Percentiles rank a stretch among this genome's conserved stretches.
phyloP scores from a whole-genome alignment of 768 basidiomycete species.

The Suillus ampliporus region DNA sequence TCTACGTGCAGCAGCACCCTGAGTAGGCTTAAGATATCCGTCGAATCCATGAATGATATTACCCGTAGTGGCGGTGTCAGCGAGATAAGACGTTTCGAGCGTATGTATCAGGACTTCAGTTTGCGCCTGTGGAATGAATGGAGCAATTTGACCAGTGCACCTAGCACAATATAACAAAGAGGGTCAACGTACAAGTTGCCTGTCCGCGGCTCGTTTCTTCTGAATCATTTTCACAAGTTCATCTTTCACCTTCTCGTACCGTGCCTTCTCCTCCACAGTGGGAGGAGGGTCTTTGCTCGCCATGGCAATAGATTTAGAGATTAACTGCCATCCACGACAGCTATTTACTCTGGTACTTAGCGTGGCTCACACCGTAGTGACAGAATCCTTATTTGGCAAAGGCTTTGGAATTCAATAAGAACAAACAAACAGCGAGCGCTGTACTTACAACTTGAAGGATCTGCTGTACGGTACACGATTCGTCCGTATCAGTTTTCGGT shows the following conservation, averaged over 20 bases:
- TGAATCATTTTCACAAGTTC: conserved; percentile 76
- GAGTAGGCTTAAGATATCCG: conserved; percentile 79
- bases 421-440: no score
- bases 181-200: conserved; percentile 64
- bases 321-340: conserved; percentile 1
- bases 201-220: conserved; percentile 78
- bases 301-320: conserved; percentile 30
- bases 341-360: background rate
- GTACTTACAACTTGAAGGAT: no score
- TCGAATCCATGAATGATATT: conserved; percentile 91
- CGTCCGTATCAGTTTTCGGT: no score
- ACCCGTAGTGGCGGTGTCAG: conserved; percentile 82
- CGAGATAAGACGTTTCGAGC: conserved; percentile 75
- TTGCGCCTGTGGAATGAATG: conserved; percentile 57
- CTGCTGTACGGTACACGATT: no score
- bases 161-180: background rate
- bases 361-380: background rate
- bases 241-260: conserved; percentile 75
- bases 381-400: background rate
- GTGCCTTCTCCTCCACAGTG: conserved; percentile 69
- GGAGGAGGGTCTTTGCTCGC: conserved; percentile 47
- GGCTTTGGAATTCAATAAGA: background rate
- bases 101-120: conserved; percentile 82
- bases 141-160: conserved; percentile 1
- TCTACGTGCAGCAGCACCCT: conserved; percentile 55